These are phyloP conservation scores for Jamesozyma gamospora DNA, from an alignment of 805 yeast species.

Conservation along the genomic window DNA sequence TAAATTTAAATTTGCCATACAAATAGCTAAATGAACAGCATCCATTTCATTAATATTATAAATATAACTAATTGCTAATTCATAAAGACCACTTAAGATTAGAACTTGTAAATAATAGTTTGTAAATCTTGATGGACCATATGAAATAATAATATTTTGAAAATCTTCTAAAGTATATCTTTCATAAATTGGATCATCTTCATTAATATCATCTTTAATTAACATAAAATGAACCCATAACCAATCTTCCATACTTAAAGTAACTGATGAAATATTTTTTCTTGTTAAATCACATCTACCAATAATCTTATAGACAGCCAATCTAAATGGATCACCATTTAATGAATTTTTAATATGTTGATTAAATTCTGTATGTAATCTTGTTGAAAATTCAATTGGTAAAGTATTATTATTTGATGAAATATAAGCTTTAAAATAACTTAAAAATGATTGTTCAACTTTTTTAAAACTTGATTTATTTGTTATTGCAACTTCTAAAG, in stretches of 20 bases:
- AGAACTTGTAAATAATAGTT: conserved; percentile 66
- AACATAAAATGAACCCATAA: conserved; percentile 84
- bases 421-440: conserved; percentile 63
- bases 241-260: conserved; percentile 88
- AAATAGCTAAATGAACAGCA: conserved; percentile 82
- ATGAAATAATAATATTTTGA: conserved; percentile 57
- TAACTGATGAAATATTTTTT: conserved; percentile 58
- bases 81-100: conserved; percentile 69
- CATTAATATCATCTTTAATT: conserved; percentile 45
- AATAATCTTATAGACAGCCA: conserved; percentile 79
- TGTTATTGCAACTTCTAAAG: conserved; percentile 53
- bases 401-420: conserved; percentile 44
- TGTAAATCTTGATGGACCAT: conserved; percentile 66
- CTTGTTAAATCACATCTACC: conserved; percentile 79
- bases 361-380: conserved; percentile 70
- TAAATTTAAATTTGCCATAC: conserved; percentile 63
- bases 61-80: conserved; percentile 57
- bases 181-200: conserved; percentile 50
- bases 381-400: conserved; percentile 56
- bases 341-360: conserved; percentile 63
- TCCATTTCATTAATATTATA: conserved; percentile 59
- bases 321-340: conserved; percentile 79
- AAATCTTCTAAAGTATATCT: conserved; percentile 64
- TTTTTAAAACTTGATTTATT: conserved; percentile 69
- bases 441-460: conserved; percentile 74